Percentiles rank a stretch among this genome's conserved stretches.
Evolutionary conservation across 2,329 filamentous ascomycete genomes (phyloP).

Genomic region (Elsinoe australis): DNA sequence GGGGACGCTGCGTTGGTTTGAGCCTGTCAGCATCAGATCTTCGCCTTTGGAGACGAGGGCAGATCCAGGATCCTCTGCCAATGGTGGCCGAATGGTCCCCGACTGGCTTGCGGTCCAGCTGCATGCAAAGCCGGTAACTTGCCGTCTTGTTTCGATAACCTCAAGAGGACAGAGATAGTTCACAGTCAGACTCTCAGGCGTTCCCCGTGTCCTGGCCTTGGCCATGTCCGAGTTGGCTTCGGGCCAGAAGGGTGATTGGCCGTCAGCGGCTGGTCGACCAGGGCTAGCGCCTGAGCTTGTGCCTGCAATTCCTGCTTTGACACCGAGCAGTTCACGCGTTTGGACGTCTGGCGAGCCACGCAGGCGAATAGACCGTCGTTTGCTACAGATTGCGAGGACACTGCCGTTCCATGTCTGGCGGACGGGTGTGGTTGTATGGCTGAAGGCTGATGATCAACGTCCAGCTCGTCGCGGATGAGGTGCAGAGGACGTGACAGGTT

Average conservation of each 20-base stretch:
- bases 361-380: conserved; percentile 13
- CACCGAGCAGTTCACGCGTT: conserved; percentile 9
- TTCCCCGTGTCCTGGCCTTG: conserved; percentile 13
- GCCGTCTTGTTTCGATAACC: background rate
- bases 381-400: conserved; percentile 13
- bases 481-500: background rate
- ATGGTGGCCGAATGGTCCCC: background rate
- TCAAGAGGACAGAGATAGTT: background rate
- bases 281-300: conserved; percentile 15
- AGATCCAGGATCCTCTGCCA: conserved; percentile 13
- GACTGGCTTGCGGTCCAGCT: background rate
- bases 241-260: conserved; percentile 2
- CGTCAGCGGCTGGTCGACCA: conserved; percentile 2
- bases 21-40: background rate
- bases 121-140: conserved; percentile 9
- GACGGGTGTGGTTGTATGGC: conserved; percentile 10
- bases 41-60: background rate
- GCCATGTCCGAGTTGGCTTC: conserved; percentile 13
- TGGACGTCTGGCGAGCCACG: conserved; percentile 4
- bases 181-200: conserved; percentile 2
- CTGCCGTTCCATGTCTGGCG: conserved; percentile 7
- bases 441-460: conserved; percentile 7
- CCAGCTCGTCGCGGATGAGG: no score
- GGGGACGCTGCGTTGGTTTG: background rate
- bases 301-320: conserved; percentile 18